Evolutionary conservation across 2,329 filamentous ascomycete species (phyloP).

Genomic region (Cladosporium austrohemisphaericum): DNA sequence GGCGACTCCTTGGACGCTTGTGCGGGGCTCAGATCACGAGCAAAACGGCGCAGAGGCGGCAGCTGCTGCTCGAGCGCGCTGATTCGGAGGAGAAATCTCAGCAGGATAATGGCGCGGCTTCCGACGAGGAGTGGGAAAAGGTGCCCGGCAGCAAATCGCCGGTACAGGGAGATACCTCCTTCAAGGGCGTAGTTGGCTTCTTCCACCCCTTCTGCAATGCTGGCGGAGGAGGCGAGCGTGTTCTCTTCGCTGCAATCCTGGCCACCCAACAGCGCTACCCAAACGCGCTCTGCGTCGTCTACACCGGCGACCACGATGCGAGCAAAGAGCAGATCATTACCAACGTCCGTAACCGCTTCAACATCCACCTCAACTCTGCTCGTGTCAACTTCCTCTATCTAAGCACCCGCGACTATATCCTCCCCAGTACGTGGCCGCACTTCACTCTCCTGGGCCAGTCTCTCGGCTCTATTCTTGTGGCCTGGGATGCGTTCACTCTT

Average conservation of each 20-base stretch:
- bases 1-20: conserved; percentile 24
- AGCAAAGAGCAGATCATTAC: conserved; percentile 73
- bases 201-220: conserved; percentile 99
- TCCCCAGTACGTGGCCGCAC: conserved; percentile 81
- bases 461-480: conserved; percentile 78
- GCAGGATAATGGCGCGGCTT: conserved; percentile 23
- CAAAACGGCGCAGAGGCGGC: conserved; percentile 30
- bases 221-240: conserved; percentile 89
- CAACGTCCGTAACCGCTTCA: conserved; percentile 70
- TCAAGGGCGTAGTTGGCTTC: conserved; percentile 86
- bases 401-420: conserved; percentile 78
- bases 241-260: conserved; percentile 91
- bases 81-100: conserved; percentile 23
- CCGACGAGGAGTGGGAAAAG: conserved; percentile 68
- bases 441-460: conserved; percentile 96
- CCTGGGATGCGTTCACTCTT: conserved; percentile 88
- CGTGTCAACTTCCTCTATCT: conserved; percentile 87
- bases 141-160: conserved; percentile 49
- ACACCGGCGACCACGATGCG: conserved; percentile 90
- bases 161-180: conserved; percentile 55
- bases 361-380: conserved; percentile 80
- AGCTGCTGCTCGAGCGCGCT: conserved; percentile 29
- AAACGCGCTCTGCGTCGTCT: conserved; percentile 82
- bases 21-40: conserved; percentile 28
- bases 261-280: conserved; percentile 89